Conservation (phyloP, 1,139 yeast genomes). For the Geotrichum candidum region DNA sequence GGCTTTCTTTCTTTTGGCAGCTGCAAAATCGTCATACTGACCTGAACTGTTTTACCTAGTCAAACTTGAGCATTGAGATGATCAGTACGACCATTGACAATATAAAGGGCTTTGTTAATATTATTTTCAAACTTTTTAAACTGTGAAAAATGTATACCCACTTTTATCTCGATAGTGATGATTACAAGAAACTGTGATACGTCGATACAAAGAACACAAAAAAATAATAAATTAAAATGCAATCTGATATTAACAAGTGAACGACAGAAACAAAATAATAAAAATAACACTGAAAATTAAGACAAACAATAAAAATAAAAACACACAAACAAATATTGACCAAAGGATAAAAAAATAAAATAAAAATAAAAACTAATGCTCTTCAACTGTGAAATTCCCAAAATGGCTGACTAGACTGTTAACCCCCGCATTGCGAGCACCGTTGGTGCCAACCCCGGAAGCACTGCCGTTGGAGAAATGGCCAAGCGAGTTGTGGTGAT, state of each 20-base stretch:
- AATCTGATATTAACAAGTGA: neutral
- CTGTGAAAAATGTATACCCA: no score
- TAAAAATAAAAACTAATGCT: neutral
- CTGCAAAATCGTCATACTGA: no score
- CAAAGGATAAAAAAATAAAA: neutral
- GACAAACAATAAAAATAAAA: neutral
- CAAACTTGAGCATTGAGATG: no score
- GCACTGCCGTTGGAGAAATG: neutral
- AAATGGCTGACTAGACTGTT: neutral
- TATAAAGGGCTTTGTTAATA: no score
- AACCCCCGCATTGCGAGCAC: neutral
- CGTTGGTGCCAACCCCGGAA: neutral
- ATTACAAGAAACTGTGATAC: neutral
- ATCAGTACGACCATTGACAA: no score
- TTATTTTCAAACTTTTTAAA: no score
- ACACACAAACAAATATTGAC: no score
- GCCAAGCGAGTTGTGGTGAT: neutral
- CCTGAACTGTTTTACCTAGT: no score
- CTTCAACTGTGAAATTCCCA: neutral
- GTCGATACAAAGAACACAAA: neutral
- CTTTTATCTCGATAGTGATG: neutral
- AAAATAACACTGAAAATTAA: neutral
- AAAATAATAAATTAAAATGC: neutral
- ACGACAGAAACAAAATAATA: neutral
- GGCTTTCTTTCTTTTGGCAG: no score